Conservation (phyloP, 1,284 basidiomycete species). For the Porogramme epimiltina region DNA sequence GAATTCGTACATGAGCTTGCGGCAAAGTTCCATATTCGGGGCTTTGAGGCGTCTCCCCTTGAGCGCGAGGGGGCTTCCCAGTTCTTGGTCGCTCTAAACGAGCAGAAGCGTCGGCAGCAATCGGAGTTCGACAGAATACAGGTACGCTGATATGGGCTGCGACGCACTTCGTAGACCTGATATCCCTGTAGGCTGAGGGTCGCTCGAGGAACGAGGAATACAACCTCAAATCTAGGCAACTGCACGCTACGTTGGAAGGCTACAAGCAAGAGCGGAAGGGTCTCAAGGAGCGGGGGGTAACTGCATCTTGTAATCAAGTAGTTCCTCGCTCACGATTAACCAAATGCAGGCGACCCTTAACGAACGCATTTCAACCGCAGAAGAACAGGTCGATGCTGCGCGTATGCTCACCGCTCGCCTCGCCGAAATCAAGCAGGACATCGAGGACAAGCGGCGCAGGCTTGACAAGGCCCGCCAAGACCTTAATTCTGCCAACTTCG, state of each 20-base stretch:
- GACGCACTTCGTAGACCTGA: background rate
- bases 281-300: slow-evolving; percentile 65
- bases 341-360: slow-evolving; percentile 23
- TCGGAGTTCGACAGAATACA: slow-evolving; percentile 62
- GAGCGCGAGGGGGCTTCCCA: slow-evolving; percentile 69
- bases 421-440: slow-evolving; percentile 45
- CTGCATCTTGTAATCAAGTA: slow-evolving; percentile 24
- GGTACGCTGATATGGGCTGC: slow-evolving; percentile 36
- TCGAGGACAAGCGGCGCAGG: slow-evolving; percentile 65
- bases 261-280: slow-evolving; percentile 54
- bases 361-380: slow-evolving; percentile 20
- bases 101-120: slow-evolving; percentile 59
- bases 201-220: slow-evolving; percentile 59
- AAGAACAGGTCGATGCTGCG: slow-evolving; percentile 29
- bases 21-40: slow-evolving; percentile 70
- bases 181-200: slow-evolving; percentile 46
- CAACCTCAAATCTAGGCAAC: slow-evolving; percentile 50
- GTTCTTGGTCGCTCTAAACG: slow-evolving; percentile 64
- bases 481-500: slow-evolving; percentile 65
- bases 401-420: slow-evolving; percentile 22
- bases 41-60: slow-evolving; percentile 69
- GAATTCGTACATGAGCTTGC: slow-evolving; percentile 72
- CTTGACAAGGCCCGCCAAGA: slow-evolving; percentile 60
- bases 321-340: background rate
- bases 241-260: slow-evolving; percentile 55